Conservation (phyloP, 225 moss, liverwort and hornwort genomes). For the Climacium dendroides region DNA sequence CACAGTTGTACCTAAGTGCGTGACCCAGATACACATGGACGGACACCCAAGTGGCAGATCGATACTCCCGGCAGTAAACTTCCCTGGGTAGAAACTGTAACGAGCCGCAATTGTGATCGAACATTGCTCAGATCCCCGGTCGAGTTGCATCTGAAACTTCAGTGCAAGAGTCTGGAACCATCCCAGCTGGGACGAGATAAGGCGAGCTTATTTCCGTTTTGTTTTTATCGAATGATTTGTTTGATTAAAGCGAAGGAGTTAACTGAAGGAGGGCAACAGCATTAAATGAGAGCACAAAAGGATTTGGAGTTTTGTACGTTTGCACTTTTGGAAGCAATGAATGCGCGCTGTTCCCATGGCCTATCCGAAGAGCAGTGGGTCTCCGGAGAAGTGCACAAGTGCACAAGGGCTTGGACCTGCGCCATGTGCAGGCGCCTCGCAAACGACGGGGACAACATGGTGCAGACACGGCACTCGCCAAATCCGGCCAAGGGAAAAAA, state of each 20-base stretch:
- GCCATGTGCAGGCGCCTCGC: constrained; percentile 5
- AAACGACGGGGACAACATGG: not conserved
- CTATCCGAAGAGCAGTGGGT: not conserved
- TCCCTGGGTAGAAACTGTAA: not conserved
- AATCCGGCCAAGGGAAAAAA: not conserved
- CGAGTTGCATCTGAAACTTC: not conserved
- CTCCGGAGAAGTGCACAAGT: not conserved
- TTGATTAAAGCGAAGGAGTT: not conserved
- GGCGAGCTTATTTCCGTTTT: not conserved
- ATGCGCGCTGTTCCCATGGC: not conserved
- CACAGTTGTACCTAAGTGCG: not conserved
- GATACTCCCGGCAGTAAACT: not conserved
- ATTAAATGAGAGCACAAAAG: not conserved
- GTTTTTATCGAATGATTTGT: not conserved
- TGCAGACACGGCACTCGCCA: not conserved
- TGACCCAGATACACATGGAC: too few relatives aligned
- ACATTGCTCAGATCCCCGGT: not conserved
- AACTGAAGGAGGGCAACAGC: not conserved
- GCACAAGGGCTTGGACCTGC: not conserved
- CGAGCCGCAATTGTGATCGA: not conserved
- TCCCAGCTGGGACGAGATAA: not conserved
- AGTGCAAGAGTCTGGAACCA: not conserved
- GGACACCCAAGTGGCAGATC: not conserved
- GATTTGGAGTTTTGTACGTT: not conserved
- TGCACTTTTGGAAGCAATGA: not conserved